A percentile compares a stretch with the other conserved stretches of the same genome.
These are phyloP conservation scores for Aspergillus olivimuriae DNA, from an alignment of 495 filamentous ascomycete species.

Conservation along the genomic window DNA sequence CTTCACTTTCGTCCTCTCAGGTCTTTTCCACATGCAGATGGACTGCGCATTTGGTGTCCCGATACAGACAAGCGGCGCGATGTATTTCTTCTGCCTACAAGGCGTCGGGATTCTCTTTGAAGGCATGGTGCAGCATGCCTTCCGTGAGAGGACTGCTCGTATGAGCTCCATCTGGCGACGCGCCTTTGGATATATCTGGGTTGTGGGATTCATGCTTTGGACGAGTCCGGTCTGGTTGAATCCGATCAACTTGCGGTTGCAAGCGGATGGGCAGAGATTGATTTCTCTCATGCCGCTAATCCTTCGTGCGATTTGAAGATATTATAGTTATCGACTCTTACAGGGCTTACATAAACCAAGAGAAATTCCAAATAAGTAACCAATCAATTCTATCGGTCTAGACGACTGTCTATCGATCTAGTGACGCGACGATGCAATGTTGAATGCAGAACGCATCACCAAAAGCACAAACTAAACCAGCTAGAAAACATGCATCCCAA, in stretches of 20 bases:
- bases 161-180: background rate
- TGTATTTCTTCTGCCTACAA: conserved; percentile 16
- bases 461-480: too few species aligned
- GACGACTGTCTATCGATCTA: too few species aligned
- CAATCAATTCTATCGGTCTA: too few species aligned
- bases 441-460: too few species aligned
- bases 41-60: conserved; percentile 16
- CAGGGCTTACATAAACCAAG: background rate
- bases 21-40: conserved; percentile 13
- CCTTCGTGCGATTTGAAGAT: background rate
- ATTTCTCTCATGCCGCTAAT: conserved; percentile 13
- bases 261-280: conserved; percentile 8
- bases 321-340: background rate
- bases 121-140: background rate
- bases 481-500: too few species aligned
- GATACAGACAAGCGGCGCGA: conserved; percentile 5
- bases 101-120: conserved; percentile 10
- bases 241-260: conserved; percentile 12
- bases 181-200: conserved; percentile 16
- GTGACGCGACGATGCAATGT: too few species aligned
- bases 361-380: too few species aligned
- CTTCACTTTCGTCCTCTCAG: conserved; percentile 13
- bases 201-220: conserved; percentile 13
- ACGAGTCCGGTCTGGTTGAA: conserved; percentile 16
- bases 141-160: background rate